A percentile compares a stretch with the other conserved stretches of the same genome.
Conservation (phyloP, 1,139 yeast species). For the Sugiyamaella sp. region DNA sequence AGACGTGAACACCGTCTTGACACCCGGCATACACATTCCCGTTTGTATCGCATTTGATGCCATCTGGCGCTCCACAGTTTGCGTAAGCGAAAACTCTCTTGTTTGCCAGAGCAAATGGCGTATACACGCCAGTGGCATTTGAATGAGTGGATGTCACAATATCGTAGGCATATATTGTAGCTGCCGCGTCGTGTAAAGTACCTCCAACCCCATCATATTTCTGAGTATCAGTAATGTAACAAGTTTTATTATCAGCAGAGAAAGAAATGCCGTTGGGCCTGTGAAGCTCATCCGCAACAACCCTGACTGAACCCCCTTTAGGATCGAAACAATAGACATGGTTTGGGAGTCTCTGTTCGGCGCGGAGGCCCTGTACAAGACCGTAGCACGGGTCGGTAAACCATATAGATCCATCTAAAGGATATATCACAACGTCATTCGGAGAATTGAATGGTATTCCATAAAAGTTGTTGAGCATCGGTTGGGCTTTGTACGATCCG, state of each 20-base stretch:
- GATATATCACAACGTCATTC: slow-evolving; percentile 36
- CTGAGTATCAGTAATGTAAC: slow-evolving; percentile 37
- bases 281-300: slow-evolving; percentile 35
- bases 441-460: slow-evolving; percentile 37
- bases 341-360: slow-evolving; percentile 30
- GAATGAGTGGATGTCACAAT: slow-evolving; percentile 25
- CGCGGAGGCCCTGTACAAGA: slow-evolving; percentile 31
- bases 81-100: slow-evolving; percentile 36
- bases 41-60: slow-evolving; percentile 35
- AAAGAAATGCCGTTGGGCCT: slow-evolving; percentile 39
- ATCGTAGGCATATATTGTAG: slow-evolving; percentile 36
- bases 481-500: slow-evolving; percentile 22
- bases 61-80: slow-evolving; percentile 39
- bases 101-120: slow-evolving; percentile 28
- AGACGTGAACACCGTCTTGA: slow-evolving; percentile 39
- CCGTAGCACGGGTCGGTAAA: slow-evolving; percentile 39
- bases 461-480: slow-evolving; percentile 28
- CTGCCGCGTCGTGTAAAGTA: slow-evolving; percentile 23
- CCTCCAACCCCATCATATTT: slow-evolving; percentile 28
- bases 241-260: slow-evolving; percentile 31
- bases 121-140: background rate
- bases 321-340: slow-evolving; percentile 38
- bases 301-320: slow-evolving; percentile 29
- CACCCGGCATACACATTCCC: slow-evolving; percentile 40
- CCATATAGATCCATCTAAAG: slow-evolving; percentile 36